Conservation (phyloP, 2,329 filamentous ascomycete species). For the Lachnellula subtilissima region DNA sequence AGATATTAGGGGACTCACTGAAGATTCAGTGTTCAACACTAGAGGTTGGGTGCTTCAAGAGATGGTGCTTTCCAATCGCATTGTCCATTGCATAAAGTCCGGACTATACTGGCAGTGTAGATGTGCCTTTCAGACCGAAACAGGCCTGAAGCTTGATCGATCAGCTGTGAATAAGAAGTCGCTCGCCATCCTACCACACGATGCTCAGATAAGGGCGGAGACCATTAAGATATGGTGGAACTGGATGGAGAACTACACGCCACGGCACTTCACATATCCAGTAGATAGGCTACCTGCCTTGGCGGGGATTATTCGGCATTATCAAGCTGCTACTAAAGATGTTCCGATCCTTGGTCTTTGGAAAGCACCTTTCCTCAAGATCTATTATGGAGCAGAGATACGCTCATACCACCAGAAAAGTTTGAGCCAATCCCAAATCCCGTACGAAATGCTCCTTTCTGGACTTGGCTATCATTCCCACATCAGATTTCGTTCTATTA, state of each 20-base stretch:
- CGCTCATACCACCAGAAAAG: neutral
- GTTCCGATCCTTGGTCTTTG: constrained; percentile 4
- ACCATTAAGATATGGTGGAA: constrained; percentile 3
- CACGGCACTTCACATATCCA: neutral
- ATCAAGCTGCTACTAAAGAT: constrained; percentile 23
- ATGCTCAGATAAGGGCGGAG: neutral
- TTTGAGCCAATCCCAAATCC: neutral
- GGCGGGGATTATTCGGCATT: constrained; percentile 31
- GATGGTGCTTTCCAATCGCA: constrained; percentile 10
- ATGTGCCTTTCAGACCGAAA: neutral
- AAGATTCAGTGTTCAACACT: neutral
- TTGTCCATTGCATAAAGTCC: constrained; percentile 6
- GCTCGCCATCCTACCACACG: neutral
- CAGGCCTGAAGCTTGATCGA: neutral
- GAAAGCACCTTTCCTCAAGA: neutral
- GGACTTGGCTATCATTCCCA: constrained; percentile 4
- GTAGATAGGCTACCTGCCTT: constrained; percentile 4
- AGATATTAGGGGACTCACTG: neutral
- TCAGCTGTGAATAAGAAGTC: neutral
- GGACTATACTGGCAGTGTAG: constrained; percentile 16
- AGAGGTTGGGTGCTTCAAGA: constrained; percentile 21
- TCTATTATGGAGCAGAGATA: neutral
- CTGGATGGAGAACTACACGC: constrained; percentile 3
- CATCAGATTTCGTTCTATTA: neutral
- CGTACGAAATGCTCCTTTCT: neutral